Evolutionary conservation across 805 yeast genomes (phyloP), one percentile per base, ranked within the genome.

Genomic region (Lachancea sp.): DNA sequence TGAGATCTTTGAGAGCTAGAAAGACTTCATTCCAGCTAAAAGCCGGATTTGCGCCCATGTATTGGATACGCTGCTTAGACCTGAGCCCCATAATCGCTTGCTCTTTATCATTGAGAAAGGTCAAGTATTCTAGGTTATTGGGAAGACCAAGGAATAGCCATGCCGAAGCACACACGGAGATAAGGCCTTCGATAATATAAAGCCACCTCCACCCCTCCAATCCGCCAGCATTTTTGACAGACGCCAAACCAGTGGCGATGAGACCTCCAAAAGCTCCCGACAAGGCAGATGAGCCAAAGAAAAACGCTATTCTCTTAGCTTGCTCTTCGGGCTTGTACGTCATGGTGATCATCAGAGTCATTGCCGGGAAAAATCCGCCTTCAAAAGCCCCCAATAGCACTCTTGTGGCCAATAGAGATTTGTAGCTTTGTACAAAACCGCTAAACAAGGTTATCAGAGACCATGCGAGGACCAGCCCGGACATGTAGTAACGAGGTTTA

Each of bases 241-340:
- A 49, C 25, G 54, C 44, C 44, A 81, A 59, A 15, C 69, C 75
- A 35, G 62, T 60, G 3, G 66, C 65, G 29, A 70, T 62, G 15
- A 69, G 58, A 8, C 78, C 78, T 20, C 74, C 72, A 51, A 74
- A 69, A 13, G 74, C 73, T 37, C 71, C 68, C 10, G 75, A 63
- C 36, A 71, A 47, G 20, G 70, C 69, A n/a, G 75, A 65, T 26
- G 71, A 63, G 6, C 69, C 62, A 48, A 69, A 71, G 29, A 73
- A 57, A 36, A 67, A 57, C n/a, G 72, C 66, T 30, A 66, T 50
- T 33, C 75, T 59, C 13, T 63, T 54, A 3, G 69, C 67, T 20
- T 65, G 62, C 46, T 71, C 74, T 12, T 58, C 51, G 32, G 65
- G 56, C 41, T 65, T 61, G 51, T 69, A 70, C 45, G 60, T 59